Evolutionary conservation across 306 rosid species (phyloP), one percentile per base, ranked within the genome.

Genomic region (Cicer cuneatum): DNA sequence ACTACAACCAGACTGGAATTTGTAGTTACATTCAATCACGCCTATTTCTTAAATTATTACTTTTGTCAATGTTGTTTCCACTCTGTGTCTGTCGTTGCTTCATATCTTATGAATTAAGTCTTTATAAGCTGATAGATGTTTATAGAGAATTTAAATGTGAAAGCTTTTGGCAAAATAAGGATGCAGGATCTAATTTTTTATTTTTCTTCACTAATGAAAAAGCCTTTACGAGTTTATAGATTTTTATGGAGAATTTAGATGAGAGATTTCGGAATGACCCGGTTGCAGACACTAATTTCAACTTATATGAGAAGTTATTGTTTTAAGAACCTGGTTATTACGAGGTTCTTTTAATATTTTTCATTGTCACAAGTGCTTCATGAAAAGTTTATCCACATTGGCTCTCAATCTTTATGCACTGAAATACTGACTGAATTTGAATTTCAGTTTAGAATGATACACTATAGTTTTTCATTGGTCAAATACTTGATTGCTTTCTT

Each of bases 401-500:
- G 37, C 9, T 65, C 6, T 19, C 10, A 40, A 42, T 41, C 6
- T 12, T 65, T 66, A 43, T 39, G 19, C 7, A 35, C 35, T 46
- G 52, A 8, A 21, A 48, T 35, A 57, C 54, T 79, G 35, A 24
- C 16, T 59, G 29, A 14, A 12, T 16, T 58, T 53, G 3, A 73
- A 62, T 61, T 58, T 11, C 6, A 45, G 37, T 52, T 74, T 10
- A 61, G 49, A 53, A 46, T 12, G 74, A 12, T 45, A 10, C 5
- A 35, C 18, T 54, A 6, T 77, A 21, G 8, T 40, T 41, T 49
- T 12, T 9, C 35, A 33, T 45, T 19, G 47, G 42, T 35, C 71
- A 37, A 74, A 7, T 74, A 68, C 67, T 77, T 59, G 69, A 15
- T 66, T 56, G 15, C 10, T 73, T 77, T 62, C 69, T 54, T 61